Evolutionary conservation across 495 filamentous ascomycete genomes (phyloP).

Genomic region (Alectoria sarmentosa): DNA sequence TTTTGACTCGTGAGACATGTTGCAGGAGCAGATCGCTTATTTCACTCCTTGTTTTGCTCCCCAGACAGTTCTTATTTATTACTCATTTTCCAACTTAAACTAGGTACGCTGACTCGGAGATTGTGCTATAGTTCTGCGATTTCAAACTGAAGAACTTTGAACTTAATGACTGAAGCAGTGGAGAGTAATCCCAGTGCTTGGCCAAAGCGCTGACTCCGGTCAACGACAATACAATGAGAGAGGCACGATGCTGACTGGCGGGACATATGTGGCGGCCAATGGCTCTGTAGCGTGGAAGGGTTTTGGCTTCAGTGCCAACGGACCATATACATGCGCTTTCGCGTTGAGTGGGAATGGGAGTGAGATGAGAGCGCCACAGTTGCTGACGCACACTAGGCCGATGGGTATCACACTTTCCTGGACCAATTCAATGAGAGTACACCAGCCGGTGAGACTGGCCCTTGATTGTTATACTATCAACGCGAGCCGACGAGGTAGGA

Average conservation of each 20-base stretch:
- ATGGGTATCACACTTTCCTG: background rate
- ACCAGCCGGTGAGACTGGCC: background rate
- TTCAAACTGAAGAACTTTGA: background rate
- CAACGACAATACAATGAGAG: slow-evolving; percentile 1
- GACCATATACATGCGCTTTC: background rate
- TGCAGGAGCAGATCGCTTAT: too few relatives aligned
- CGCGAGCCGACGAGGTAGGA: background rate
- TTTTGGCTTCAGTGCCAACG: background rate
- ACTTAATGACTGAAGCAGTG: slow-evolving; percentile 2
- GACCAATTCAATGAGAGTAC: background rate
- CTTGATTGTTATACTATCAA: background rate
- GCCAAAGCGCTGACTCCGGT: background rate
- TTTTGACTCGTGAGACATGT: too few relatives aligned
- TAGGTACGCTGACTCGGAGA: too few relatives aligned
- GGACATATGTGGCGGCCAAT: background rate
- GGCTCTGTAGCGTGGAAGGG: slow-evolving; percentile 1
- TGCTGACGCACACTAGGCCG: background rate
- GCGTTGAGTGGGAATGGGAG: background rate
- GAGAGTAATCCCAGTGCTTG: background rate
- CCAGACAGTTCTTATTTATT: too few relatives aligned
- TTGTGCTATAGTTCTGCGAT: too few relatives aligned
- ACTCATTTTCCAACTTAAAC: too few relatives aligned
- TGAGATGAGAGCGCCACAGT: background rate
- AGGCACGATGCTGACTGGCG: slow-evolving; percentile 6
- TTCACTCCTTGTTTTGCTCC: too few relatives aligned